Evolutionary conservation across 805 yeast genomes (phyloP).

Genomic region (Lachancea sp.): DNA sequence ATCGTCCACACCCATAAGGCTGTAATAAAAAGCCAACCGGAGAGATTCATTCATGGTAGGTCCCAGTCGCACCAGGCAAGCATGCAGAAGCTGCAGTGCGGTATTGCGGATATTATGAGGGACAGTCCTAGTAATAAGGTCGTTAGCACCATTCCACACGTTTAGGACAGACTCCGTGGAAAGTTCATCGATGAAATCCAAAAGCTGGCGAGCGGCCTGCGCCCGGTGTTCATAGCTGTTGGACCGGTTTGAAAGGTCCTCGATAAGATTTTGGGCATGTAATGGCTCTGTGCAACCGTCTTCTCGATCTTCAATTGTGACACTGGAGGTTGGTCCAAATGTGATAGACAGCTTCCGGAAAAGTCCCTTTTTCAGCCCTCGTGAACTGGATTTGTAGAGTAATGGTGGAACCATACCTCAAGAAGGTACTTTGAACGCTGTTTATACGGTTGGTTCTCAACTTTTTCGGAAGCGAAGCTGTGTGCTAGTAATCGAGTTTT

Average conservation of each 20-base stretch:
- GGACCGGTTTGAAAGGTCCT: conserved; percentile 7
- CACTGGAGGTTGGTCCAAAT: conserved; percentile 2
- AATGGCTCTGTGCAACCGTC: conserved; percentile 4
- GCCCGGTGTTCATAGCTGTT: conserved; percentile 30
- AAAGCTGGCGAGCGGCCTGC: conserved; percentile 46
- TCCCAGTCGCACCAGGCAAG: conserved; percentile 2
- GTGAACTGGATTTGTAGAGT: conserved; percentile 7
- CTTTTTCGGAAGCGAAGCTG: too few species aligned
- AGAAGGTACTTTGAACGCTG: too few species aligned
- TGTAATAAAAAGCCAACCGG: conserved; percentile 52
- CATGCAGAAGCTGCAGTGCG: conserved; percentile 27
- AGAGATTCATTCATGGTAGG: conserved; percentile 36
- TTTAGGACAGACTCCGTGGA: conserved; percentile 59
- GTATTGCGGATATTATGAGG: conserved; percentile 37
- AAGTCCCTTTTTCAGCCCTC: conserved; percentile 10
- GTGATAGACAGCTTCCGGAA: conserved; percentile 7
- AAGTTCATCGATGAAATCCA: conserved; percentile 44
- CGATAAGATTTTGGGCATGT: conserved; percentile 14
- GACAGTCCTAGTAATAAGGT: conserved; percentile 39
- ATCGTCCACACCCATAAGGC: conserved; percentile 37
- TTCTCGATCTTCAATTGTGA: conserved; percentile 1
- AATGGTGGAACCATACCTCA: conserved; percentile 10
- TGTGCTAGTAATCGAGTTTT: too few species aligned
- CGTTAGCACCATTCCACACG: conserved; percentile 65
- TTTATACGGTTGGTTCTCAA: too few species aligned